A percentile compares a stretch with the other conserved stretches of the same genome.
Conservation (phyloP, 2,329 filamentous ascomycete species). For the Neopestalotiopsis sp. region DNA sequence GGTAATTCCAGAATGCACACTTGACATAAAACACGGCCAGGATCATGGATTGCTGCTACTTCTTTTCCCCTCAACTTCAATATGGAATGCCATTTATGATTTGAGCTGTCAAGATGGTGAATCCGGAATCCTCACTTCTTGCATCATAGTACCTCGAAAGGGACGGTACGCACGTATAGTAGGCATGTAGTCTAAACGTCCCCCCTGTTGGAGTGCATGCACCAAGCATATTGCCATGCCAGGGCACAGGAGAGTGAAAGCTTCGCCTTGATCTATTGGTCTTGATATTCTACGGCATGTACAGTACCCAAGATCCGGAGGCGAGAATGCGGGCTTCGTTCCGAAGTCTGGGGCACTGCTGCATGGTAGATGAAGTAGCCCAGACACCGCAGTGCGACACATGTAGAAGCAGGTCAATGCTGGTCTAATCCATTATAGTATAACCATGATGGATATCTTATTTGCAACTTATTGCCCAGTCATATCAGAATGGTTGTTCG, state of each 20-base stretch:
- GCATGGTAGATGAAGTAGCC: background rate
- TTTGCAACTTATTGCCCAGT: too few relatives aligned
- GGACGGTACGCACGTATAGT: too few relatives aligned
- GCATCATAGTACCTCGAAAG: background rate
- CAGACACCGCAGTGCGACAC: background rate
- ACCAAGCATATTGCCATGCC: conserved; percentile 4
- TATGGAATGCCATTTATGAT: background rate
- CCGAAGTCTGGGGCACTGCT: background rate
- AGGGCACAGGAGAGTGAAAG: background rate
- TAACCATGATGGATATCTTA: too few relatives aligned
- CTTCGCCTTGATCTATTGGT: background rate
- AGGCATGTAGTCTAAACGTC: background rate
- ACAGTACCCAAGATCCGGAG: background rate
- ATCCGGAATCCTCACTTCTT: background rate
- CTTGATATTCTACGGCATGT: background rate
- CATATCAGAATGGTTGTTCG: too few relatives aligned
- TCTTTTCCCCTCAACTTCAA: background rate
- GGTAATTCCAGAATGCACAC: background rate
- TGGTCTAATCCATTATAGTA: background rate
- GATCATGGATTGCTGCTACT: background rate
- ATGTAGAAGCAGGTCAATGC: background rate
- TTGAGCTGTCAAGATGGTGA: background rate
- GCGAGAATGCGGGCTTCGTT: background rate
- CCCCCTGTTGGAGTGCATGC: background rate
- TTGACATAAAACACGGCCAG: background rate